Conservation (phyloP, 495 filamentous ascomycete genomes). For the Penicillium parvum region DNA sequence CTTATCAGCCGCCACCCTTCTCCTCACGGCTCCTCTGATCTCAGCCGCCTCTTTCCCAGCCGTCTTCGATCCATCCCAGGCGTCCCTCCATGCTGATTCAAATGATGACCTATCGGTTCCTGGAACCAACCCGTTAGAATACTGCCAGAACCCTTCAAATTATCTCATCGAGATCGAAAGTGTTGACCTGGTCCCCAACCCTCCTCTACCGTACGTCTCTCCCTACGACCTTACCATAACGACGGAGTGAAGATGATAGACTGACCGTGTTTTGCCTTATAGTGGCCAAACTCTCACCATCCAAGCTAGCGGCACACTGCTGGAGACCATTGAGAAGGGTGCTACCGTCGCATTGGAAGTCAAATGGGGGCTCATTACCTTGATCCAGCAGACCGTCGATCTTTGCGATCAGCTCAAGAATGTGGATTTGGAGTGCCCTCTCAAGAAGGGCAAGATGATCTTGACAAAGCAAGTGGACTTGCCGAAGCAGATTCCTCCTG, state of each 20-base stretch:
- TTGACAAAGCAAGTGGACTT: slow-evolving; percentile 80
- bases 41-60: slow-evolving; percentile 26
- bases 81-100: slow-evolving; percentile 18
- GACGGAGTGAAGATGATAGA: neutral
- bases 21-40: slow-evolving; percentile 30
- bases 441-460: slow-evolving; percentile 66
- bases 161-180: slow-evolving; percentile 69
- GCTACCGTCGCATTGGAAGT: slow-evolving; percentile 77
- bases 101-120: slow-evolving; percentile 23
- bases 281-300: slow-evolving; percentile 81
- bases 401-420: slow-evolving; percentile 85
- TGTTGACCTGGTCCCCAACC: slow-evolving; percentile 81
- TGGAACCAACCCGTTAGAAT: slow-evolving; percentile 48
- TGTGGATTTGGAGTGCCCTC: slow-evolving; percentile 83
- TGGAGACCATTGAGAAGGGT: slow-evolving; percentile 63
- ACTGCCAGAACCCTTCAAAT: slow-evolving; percentile 59
- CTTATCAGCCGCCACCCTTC: slow-evolving; percentile 33
- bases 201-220: slow-evolving; percentile 73
- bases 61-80: slow-evolving; percentile 31
- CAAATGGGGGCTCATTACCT: slow-evolving; percentile 86
- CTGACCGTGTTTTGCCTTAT: slow-evolving; percentile 13
- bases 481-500: slow-evolving; percentile 83
- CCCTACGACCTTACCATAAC: neutral
- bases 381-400: slow-evolving; percentile 73
- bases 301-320: slow-evolving; percentile 67